Evolutionary conservation across 2,329 filamentous ascomycete genomes (phyloP), one percentile per base, ranked within the genome.

Genomic region (Epichloe brachyelytri): DNA sequence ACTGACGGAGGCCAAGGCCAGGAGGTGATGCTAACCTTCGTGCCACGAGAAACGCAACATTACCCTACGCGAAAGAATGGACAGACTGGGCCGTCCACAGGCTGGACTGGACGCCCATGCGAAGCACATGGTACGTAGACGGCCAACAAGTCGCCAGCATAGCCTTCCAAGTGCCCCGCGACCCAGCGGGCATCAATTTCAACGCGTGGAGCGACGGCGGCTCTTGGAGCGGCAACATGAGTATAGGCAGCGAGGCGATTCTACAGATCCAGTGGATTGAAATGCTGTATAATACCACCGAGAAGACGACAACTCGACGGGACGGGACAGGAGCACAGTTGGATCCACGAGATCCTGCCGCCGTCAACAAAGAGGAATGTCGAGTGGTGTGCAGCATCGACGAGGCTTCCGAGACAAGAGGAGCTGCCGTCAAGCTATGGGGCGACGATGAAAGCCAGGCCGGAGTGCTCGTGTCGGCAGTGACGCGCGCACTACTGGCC

Each of bases 251-350:
- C 11, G 68, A 69, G 43, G 78, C 79, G 0, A 74, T 71, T 54
- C 66, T 83, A 58, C 76, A 83, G 58, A 71, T 83, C 17, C 75
- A 80, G 65, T 83, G 78, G 79, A 73, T 82, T 43, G 77, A 83
- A 58, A 70, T 83, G 63, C 69, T 78, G 20, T 82, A 76, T 58
- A 77, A 78, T 55, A 62, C 59, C 14, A 73, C 68, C 0, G 49
- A 54, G 11, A 48, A 44, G 1, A 19, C 40, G 26, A 40, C 15
- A 19, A 15, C 4, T 5, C 5, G 17, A 15, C 22, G 22, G n/a
- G 5, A 36, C 4, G n/a, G 33, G 8, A 30, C 8, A 30, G 26
- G 7, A 30, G 26, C 8, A 30, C 26, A 30, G 26, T 30, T 30
- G 26, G 26, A 30, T 30, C 26, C 26, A 10, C 26, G 3, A 34